Percentiles rank a stretch among this genome's conserved stretches.
phyloP scores from a whole-genome alignment of 352 stramenopile genomes.

The Pythium guiyangense region DNA sequence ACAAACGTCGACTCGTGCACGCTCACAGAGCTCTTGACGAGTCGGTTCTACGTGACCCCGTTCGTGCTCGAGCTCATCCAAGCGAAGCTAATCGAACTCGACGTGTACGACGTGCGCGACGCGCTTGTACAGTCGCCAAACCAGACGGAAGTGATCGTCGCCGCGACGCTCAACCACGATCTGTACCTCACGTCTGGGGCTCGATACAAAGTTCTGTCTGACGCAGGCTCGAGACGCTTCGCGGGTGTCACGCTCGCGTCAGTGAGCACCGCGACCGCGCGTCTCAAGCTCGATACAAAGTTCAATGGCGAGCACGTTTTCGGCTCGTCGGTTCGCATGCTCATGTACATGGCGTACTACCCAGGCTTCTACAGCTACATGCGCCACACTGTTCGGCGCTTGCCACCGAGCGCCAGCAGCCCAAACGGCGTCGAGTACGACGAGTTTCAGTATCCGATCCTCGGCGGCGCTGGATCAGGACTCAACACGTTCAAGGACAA shows the following conservation, averaged over 20 bases:
- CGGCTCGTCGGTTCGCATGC: constrained; percentile 21
- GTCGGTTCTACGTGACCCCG: constrained; percentile 23
- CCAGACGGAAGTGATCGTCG: constrained; percentile 14
- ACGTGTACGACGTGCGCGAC: background rate
- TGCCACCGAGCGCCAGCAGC: background rate
- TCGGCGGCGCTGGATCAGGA: constrained; percentile 24
- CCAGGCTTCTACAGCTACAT: constrained; percentile 31
- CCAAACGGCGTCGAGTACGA: constrained; percentile 7
- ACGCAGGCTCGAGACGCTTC: constrained; percentile 11
- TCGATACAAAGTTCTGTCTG: constrained; percentile 6
- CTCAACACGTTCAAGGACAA: constrained; percentile 28
- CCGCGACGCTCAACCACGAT: constrained; percentile 2
- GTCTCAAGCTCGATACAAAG: constrained; percentile 25
- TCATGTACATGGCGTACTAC: constrained; percentile 24
- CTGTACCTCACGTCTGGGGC: constrained; percentile 21
- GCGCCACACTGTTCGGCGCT: constrained; percentile 3
- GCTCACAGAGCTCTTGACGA: constrained; percentile 13
- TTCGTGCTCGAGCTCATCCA: constrained; percentile 27
- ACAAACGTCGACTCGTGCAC: constrained; percentile 26
- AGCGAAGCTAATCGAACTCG: constrained; percentile 13
- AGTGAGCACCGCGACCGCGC: constrained; percentile 8
- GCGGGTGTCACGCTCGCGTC: constrained; percentile 11
- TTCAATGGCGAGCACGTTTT: constrained; percentile 13
- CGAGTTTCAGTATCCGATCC: constrained; percentile 14
- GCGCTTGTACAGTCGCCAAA: constrained; percentile 1